Evolutionary conservation across 345 rosid genomes (phyloP).

Genomic region (Abelmoschus esculentus): DNA sequence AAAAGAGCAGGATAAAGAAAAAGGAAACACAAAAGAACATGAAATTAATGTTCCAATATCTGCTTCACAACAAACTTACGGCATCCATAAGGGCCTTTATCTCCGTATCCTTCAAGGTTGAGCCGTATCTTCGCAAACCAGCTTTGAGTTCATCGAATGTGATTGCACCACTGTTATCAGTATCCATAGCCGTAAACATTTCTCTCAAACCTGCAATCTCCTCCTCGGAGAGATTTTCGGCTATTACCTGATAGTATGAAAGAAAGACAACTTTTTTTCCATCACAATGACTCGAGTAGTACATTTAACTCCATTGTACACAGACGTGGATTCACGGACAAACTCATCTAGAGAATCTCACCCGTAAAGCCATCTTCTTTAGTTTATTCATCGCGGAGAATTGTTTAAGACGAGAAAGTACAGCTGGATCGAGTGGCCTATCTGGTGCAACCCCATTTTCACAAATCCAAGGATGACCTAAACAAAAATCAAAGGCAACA

Average conservation of each 20-base stretch:
- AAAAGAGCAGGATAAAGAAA: no score
- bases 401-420: background rate
- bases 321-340: background rate
- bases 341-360: background rate
- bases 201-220: no score
- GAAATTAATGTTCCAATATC: no score
- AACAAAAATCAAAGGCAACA: slow-evolving; percentile 4
- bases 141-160: no score
- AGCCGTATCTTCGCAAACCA: no score
- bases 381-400: background rate
- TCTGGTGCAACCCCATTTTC: background rate
- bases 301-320: background rate
- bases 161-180: no score
- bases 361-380: background rate
- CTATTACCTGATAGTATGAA: slow-evolving; percentile 47
- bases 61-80: no score
- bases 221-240: no score
- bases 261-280: background rate
- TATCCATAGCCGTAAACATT: no score
- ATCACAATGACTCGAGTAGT: background rate
- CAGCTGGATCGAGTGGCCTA: background rate
- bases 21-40: background rate
- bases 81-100: no score
- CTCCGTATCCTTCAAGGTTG: no score
- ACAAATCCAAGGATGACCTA: slow-evolving; percentile 3